Percentiles rank a stretch among this genome's conserved stretches.
Conservation (phyloP, 2,329 filamentous ascomycete genomes). For the Fusarium fujikuroi region DNA sequence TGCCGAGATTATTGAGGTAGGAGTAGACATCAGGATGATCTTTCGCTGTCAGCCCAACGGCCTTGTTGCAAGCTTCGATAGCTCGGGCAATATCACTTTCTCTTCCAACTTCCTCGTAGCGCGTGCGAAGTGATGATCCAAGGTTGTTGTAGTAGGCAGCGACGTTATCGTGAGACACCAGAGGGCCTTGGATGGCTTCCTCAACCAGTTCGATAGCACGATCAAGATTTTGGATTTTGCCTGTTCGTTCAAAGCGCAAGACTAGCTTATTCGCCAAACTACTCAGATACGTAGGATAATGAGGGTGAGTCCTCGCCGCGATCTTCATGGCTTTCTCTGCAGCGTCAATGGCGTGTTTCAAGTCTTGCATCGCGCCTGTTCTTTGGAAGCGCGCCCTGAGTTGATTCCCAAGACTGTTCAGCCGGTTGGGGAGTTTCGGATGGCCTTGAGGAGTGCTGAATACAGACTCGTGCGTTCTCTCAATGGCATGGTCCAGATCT, state of each 20-base stretch:
- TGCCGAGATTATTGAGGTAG: neutral
- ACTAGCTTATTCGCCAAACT: neutral
- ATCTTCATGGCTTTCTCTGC: neutral
- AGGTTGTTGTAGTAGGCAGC: neutral
- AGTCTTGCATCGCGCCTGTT: neutral
- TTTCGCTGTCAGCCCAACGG: neutral
- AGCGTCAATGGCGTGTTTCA: neutral
- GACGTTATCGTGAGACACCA: accelerated
- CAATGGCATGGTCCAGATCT: neutral
- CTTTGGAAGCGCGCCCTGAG: neutral
- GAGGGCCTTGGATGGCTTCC: neutral
- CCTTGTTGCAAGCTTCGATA: neutral
- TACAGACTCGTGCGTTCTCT: neutral
- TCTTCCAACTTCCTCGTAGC: neutral
- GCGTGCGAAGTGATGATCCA: neutral
- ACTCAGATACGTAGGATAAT: neutral
- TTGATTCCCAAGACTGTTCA: neutral
- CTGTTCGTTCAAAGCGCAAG: neutral
- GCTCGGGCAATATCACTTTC: neutral
- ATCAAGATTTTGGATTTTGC: accelerated
- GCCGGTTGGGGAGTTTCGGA: neutral
- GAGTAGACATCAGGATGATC: too few species aligned
- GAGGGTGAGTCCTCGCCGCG: neutral
- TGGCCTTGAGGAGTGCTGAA: neutral
- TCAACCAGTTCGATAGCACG: neutral